phyloP scores from a whole-genome alignment of 768 basidiomycete species.

The Pleurotus djamor region DNA sequence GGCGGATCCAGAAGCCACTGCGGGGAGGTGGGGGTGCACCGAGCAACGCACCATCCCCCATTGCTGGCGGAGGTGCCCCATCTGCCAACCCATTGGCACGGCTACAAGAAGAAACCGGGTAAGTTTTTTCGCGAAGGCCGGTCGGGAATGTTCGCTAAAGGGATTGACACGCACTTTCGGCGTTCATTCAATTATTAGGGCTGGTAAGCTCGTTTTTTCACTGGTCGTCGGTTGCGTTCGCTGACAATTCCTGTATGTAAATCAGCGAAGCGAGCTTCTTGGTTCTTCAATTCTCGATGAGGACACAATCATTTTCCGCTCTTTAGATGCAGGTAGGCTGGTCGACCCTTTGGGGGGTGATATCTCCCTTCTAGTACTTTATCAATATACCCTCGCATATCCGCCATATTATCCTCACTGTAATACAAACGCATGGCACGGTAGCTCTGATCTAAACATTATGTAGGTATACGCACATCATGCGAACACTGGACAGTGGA shows the following conservation, averaged over 20 bases:
- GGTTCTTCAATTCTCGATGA: constrained; percentile 89
- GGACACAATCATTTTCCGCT: constrained; percentile 3
- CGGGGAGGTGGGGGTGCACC: constrained; percentile 84
- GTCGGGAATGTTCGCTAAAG: constrained; percentile 13
- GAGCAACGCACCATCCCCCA: constrained; percentile 35
- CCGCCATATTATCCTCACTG: constrained; percentile 6
- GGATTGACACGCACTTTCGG: constrained; percentile 9
- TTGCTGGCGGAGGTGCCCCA: constrained; percentile 41
- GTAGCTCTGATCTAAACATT: constrained; percentile 1
- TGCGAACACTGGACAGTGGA: neutral
- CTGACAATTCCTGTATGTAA: constrained; percentile 14
- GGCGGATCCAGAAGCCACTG: constrained; percentile 95
- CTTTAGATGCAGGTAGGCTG: neutral
- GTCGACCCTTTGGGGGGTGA: neutral
- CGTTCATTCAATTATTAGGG: constrained; percentile 17
- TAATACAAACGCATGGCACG: neutral
- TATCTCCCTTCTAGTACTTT: constrained; percentile 4
- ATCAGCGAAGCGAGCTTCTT: constrained; percentile 86
- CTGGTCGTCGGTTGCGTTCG: constrained; percentile 14
- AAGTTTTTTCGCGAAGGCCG: constrained; percentile 24
- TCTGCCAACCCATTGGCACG: constrained; percentile 61
- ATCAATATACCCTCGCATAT: neutral
- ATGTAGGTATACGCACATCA: neutral
- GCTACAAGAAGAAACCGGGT: constrained; percentile 80
- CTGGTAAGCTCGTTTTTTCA: constrained; percentile 32